Conservation (phyloP, 306 rosid species). For the Cucumis cinereus region DNA sequence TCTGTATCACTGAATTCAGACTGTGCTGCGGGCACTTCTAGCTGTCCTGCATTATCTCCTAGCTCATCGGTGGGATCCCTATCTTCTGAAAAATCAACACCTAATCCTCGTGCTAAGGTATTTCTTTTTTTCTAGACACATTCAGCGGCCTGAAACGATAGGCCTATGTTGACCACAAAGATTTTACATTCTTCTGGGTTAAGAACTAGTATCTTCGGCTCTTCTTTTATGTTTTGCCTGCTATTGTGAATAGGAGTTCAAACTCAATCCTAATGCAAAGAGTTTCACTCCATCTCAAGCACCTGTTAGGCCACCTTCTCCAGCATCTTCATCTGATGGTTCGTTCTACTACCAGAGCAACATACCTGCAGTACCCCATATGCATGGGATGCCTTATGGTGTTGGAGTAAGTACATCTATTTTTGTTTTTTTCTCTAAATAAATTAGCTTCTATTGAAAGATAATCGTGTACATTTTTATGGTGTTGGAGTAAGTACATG, state of each 20-base stretch:
- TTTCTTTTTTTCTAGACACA: not conserved
- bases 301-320: constrained; percentile 77
- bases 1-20: constrained; percentile 49
- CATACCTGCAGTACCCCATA: constrained; percentile 46
- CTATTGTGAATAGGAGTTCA: constrained; percentile 59
- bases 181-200: not conserved
- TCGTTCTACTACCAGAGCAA: constrained; percentile 60
- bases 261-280: constrained; percentile 89
- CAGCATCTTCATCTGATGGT: constrained; percentile 61
- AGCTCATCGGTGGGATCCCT: constrained; percentile 79
- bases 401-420: constrained; percentile 41
- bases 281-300: constrained; percentile 64
- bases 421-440: not conserved
- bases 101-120: constrained; percentile 94
- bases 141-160: not conserved
- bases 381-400: constrained; percentile 69
- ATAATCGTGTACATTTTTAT: not conserved
- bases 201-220: not conserved
- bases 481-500: constrained; percentile 8
- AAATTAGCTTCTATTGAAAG: not conserved
- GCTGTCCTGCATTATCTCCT: constrained; percentile 65
- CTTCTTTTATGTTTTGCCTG: not conserved
- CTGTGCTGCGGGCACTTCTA: constrained; percentile 24
- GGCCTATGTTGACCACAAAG: not conserved
- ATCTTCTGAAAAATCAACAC: constrained; percentile 61